phyloP scores from a whole-genome alignment of 768 basidiomycete species.

The Boletales sp. region DNA sequence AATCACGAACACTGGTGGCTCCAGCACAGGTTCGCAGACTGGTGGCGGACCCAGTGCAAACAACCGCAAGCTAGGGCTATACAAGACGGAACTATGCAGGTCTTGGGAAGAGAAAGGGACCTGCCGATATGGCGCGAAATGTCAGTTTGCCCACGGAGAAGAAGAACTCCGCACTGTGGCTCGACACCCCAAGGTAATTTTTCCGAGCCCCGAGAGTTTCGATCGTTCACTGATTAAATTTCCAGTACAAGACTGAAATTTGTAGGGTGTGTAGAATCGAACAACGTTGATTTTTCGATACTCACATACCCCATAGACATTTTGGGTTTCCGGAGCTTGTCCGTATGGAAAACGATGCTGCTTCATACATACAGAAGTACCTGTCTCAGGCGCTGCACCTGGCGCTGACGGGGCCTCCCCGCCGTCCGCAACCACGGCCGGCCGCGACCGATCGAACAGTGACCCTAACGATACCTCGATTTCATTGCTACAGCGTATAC shows the following conservation, averaged over 20 bases:
- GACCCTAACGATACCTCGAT: constrained; percentile 71
- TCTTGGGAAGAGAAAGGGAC: constrained; percentile 92
- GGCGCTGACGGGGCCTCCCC: constrained; percentile 53
- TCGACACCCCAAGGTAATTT: constrained; percentile 80
- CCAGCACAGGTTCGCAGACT: constrained; percentile 23
- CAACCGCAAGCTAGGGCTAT: constrained; percentile 85
- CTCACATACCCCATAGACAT: constrained; percentile 51
- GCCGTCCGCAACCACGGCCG: constrained; percentile 47
- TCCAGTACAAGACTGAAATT: constrained; percentile 89
- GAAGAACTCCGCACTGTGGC: constrained; percentile 82
- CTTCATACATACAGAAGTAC: constrained; percentile 89
- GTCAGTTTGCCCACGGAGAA: constrained; percentile 92
- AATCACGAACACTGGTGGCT: constrained; percentile 40
- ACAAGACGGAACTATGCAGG: constrained; percentile 87
- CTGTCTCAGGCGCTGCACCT: constrained; percentile 55
- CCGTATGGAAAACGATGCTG: constrained; percentile 91
- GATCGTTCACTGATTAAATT: constrained; percentile 16
- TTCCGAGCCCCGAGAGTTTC: not conserved
- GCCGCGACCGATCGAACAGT: constrained; percentile 71
- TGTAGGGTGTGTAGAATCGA: constrained; percentile 60
- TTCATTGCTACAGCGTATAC: constrained; percentile 76
- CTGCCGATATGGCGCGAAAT: constrained; percentile 84
- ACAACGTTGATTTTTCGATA: not conserved
- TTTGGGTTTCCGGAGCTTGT: constrained; percentile 92
- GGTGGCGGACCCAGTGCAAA: constrained; percentile 80